Evolutionary conservation across 768 basidiomycete species (phyloP).

Genomic region (Kwoniella mangroviensis): DNA sequence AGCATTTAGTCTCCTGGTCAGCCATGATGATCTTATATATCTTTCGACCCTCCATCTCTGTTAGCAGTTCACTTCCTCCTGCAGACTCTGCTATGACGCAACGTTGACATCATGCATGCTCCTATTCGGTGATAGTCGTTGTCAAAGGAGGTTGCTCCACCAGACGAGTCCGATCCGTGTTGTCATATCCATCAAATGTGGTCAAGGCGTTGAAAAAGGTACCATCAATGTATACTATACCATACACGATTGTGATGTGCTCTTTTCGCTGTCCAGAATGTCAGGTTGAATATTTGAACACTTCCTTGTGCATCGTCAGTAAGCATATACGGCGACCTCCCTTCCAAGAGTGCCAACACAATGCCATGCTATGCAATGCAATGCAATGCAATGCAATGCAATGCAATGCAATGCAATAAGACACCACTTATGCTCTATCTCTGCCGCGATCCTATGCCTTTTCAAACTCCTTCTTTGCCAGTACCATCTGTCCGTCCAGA

Average conservation of each 20-base stretch:
- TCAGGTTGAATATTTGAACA: too few species aligned
- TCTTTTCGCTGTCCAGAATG: too few species aligned
- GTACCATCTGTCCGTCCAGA: conserved; percentile 47
- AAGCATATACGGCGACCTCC: too few species aligned
- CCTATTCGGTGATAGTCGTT: neutral
- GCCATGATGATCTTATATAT: too few species aligned
- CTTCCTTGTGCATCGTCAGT: too few species aligned
- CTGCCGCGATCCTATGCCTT: conserved; percentile 39
- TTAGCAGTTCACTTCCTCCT: neutral
- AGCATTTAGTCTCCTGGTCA: too few species aligned
- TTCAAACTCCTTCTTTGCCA: conserved; percentile 57
- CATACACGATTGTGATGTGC: too few species aligned
- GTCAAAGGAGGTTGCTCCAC: conserved; percentile 18
- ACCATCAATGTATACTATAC: neutral
- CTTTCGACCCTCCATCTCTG: too few species aligned
- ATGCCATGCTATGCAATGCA: too few species aligned
- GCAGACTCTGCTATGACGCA: neutral
- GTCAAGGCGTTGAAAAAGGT: neutral
- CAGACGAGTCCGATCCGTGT: neutral
- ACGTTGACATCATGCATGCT: neutral
- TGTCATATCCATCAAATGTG: conserved; percentile 7
- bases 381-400: too few species aligned
- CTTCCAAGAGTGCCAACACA: too few species aligned
- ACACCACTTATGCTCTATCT: neutral
- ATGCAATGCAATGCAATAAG: neutral